Evolutionary conservation across 345 rosid species (phyloP), one percentile per base, ranked within the genome.

Genomic region (Triadica sebifera): DNA sequence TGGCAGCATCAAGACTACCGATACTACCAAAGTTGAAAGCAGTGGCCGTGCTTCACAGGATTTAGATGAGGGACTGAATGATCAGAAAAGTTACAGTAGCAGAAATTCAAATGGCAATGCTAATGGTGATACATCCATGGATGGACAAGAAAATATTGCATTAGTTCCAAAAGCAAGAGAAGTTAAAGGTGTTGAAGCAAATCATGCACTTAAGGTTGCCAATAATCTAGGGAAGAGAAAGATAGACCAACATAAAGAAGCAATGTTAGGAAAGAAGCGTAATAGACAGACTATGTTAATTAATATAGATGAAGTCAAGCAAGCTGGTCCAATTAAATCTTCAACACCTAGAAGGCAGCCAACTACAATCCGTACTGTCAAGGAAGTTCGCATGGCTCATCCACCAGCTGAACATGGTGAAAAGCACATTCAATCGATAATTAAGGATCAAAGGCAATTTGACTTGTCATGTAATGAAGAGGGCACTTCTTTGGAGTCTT

Each of bases 231-330:
- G 84, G 25, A 96, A 91, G 89, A 87, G 97, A 86, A 95, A 87
- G 87, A 84, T 91, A 65, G 98, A 95, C 75, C 90, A 90, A 19
- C 99, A 90, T 41, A 95, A 93, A 82, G 99, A 93, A 84, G 91
- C 91, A 63, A 95, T 95, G 99, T 83, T 93, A 72, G 99, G 99
- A 52, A 95, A 95, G 91, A 95, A 89, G 80, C 98, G 99, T 50
- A 87, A 80, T 82, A 84, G 99, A 68, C 97, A 96, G 88, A 96
- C 96, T 47, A 73, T 91, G 92, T 87, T 96, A 83, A 90, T 96
- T 58, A 88, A 91, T 73, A 70, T 91, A 75, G 99, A 96, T 83
- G 99, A 91, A 80, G 97, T 89, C 82, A 96, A 90, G 86, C 98
- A 93, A 87, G 96, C 89, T 70, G 89, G 93, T 38, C 72, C 91